Conservation (phyloP, 805 yeast genomes). For the Zygotorulaspora florentina region DNA sequence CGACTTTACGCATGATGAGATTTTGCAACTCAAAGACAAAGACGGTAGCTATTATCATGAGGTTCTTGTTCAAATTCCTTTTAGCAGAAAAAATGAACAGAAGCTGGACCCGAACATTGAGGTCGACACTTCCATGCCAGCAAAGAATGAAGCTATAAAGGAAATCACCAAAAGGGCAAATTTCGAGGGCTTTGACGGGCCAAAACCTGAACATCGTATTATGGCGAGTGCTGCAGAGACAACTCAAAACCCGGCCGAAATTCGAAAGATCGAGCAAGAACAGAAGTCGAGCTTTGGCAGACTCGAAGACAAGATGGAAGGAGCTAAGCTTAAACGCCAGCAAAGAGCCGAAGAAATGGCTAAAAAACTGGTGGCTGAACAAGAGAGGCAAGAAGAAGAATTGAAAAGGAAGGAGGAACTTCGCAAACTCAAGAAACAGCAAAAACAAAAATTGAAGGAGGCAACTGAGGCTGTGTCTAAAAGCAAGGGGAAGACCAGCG, state of each 20-base stretch:
- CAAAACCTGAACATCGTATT: not conserved
- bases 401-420: conserved; percentile 11
- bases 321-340: conserved; percentile 5
- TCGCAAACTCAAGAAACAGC: conserved; percentile 14
- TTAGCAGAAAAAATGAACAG: conserved; percentile 11
- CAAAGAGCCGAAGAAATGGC: conserved; percentile 27
- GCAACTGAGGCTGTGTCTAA: conserved; percentile 4
- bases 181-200: not conserved
- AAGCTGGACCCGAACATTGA: conserved; percentile 7
- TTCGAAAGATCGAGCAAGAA: too few species aligned
- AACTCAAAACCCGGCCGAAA: too few species aligned
- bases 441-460: conserved; percentile 7
- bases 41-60: conserved; percentile 30
- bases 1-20: conserved; percentile 28
- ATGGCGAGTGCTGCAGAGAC: too few species aligned
- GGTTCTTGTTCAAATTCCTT: conserved; percentile 27
- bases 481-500: conserved; percentile 3
- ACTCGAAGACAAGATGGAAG: conserved; percentile 2
- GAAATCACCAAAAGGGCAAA: not conserved
- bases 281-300: not conserved
- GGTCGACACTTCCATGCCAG: conserved; percentile 6
- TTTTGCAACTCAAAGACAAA: conserved; percentile 19
- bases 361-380: conserved; percentile 17
- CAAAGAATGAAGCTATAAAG: not conserved
- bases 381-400: conserved; percentile 15